These are phyloP conservation scores for Tothia fuscella DNA, from an alignment of 2,329 filamentous ascomycete species.

Conservation along the genomic window DNA sequence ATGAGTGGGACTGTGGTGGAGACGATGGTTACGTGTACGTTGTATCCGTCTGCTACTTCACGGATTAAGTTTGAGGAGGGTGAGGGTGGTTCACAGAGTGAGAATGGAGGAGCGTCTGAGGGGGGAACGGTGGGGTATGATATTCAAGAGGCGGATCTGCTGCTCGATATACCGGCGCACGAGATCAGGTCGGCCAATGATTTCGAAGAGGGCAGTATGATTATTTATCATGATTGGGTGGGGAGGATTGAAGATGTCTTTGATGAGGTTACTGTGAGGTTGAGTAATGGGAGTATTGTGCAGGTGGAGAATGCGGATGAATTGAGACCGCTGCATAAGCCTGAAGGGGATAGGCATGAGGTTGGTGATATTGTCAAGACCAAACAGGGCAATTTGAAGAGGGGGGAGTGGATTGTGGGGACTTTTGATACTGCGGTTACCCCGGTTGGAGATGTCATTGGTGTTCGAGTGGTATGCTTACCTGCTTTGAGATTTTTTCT, in stretches of 20 bases:
- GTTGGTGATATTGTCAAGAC: conserved; percentile 36
- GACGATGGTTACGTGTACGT: not conserved
- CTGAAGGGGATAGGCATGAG: conserved; percentile 25
- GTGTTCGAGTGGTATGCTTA: conserved; percentile 29
- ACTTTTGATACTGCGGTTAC: conserved; percentile 37
- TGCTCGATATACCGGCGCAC: conserved; percentile 7
- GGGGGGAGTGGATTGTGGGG: conserved; percentile 41
- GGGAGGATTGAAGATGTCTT: conserved; percentile 39
- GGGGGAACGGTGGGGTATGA: not conserved
- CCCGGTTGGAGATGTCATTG: conserved; percentile 41
- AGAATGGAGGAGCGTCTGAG: not conserved
- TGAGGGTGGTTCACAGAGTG: not conserved
- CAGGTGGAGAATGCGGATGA: conserved; percentile 36
- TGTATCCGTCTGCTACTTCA: conserved; percentile 3
- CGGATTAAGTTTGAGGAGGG: no score
- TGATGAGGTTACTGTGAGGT: conserved; percentile 38
- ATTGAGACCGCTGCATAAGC: conserved; percentile 25
- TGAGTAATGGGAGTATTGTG: conserved; percentile 43
- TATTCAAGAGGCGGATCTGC: not conserved
- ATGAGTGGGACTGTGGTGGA: conserved; percentile 9
- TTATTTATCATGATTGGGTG: conserved; percentile 34
- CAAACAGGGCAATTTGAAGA: conserved; percentile 29
- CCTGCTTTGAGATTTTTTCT: no score
- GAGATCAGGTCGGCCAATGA: conserved; percentile 15
- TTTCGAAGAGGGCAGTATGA: conserved; percentile 20